phyloP scores from a whole-genome alignment of 768 basidiomycete genomes.

The Leccinum subtestaceum region DNA sequence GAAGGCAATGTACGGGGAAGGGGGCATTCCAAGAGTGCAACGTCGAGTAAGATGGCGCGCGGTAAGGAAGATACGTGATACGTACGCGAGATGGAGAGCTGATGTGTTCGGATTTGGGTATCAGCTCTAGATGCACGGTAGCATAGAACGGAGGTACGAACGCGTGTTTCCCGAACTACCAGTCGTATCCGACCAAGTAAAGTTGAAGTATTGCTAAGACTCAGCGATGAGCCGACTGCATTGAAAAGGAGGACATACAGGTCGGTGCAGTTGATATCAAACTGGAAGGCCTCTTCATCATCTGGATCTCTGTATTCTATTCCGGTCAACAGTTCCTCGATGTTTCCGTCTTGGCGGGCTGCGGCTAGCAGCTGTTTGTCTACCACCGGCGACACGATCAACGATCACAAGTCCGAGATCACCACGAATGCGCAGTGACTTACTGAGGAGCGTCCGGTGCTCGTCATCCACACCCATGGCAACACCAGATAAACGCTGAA shows the following conservation, averaged over 20 bases:
- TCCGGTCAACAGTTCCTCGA: constrained; percentile 26
- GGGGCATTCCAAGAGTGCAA: not conserved
- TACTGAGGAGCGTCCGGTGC: constrained; percentile 19
- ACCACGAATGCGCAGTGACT: not conserved
- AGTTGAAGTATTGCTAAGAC: not conserved
- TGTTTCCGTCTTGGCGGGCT: constrained; percentile 23
- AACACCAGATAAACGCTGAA: not conserved
- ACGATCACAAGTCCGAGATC: not conserved
- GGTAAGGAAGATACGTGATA: not conserved
- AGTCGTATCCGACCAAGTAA: not conserved
- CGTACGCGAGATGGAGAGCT: constrained; percentile 34
- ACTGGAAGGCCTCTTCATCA: constrained; percentile 20
- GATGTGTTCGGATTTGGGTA: not conserved
- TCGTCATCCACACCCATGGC: constrained; percentile 18
- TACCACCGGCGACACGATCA: constrained; percentile 3
- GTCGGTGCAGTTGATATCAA: constrained; percentile 33
- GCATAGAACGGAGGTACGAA: constrained; percentile 17
- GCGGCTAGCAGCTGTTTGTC: constrained; percentile 26
- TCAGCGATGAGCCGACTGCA: not conserved
- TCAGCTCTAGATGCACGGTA: constrained; percentile 12
- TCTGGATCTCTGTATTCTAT: constrained; percentile 20
- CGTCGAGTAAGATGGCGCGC: not conserved
- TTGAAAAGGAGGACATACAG: constrained; percentile 17
- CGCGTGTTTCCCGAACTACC: constrained; percentile 30
- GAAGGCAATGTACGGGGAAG: not conserved